These are phyloP conservation scores for Corymbia citriodora DNA, from an alignment of 441 rosid species.

Conservation along the genomic window DNA sequence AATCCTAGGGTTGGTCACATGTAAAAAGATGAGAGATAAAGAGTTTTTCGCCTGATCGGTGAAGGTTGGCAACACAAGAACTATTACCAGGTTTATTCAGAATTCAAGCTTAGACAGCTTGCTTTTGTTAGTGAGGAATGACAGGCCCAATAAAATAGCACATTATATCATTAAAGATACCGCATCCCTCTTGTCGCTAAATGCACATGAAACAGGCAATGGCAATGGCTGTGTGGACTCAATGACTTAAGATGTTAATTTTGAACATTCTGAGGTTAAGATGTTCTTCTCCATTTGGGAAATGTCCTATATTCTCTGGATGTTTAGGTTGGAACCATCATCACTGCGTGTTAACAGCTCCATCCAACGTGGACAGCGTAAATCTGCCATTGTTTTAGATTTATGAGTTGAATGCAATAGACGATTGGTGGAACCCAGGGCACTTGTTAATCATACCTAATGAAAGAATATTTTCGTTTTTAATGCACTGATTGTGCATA, in stretches of 20 bases:
- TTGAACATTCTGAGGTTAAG: not conserved
- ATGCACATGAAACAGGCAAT: not conserved
- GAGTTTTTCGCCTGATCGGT: not conserved
- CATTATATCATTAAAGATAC: not conserved
- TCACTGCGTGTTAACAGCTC: not conserved
- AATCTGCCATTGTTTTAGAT: not conserved
- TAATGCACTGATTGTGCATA: not conserved
- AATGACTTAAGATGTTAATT: not conserved
- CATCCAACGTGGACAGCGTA: not conserved
- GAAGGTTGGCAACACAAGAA: not conserved
- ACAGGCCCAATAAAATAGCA: not conserved
- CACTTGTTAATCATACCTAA: not conserved
- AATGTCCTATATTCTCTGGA: not conserved
- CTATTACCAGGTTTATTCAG: not conserved
- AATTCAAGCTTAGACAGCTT: not conserved
- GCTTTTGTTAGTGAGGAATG: not conserved
- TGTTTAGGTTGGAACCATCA: not conserved
- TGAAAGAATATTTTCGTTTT: not conserved
- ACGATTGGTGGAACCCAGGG: too few species aligned
- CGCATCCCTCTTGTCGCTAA: not conserved
- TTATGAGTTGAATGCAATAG: not conserved
- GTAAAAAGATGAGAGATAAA: not conserved
- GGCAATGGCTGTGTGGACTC: not conserved
- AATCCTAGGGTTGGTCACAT: not conserved
- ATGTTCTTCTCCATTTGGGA: not conserved